Percentiles rank a stretch among this genome's conserved stretches.
phyloP scores from a whole-genome alignment of 2,329 filamentous ascomycete species.

The Annulohypoxylon truncatum region DNA sequence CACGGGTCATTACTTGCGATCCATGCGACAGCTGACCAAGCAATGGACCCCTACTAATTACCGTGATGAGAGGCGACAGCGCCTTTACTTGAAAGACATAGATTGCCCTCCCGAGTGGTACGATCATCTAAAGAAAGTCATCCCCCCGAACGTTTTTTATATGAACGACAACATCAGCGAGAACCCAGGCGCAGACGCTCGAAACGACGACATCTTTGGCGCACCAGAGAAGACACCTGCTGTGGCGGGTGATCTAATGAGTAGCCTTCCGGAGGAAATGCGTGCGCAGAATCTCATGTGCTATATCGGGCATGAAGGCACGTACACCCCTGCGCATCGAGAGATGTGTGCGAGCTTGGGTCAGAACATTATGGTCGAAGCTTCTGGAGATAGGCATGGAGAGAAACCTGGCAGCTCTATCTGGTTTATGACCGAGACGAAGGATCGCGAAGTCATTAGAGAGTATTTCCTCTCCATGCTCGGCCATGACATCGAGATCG shows the following conservation, averaged over 20 bases:
- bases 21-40: slow-evolving; percentile 84
- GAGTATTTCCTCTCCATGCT: slow-evolving; percentile 95
- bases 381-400: slow-evolving; percentile 77
- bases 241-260: slow-evolving; percentile 92
- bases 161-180: slow-evolving; percentile 79
- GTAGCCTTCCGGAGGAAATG: slow-evolving; percentile 86
- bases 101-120: slow-evolving; percentile 92
- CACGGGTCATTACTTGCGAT: slow-evolving; percentile 88
- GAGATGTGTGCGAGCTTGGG: slow-evolving; percentile 98
- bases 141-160: slow-evolving; percentile 88
- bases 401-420: slow-evolving; percentile 89
- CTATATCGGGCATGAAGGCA: slow-evolving; percentile 97
- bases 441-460: slow-evolving; percentile 88
- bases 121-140: slow-evolving; percentile 78
- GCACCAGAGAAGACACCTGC: slow-evolving; percentile 69
- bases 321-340: slow-evolving; percentile 92
- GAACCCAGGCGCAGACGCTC: slow-evolving; percentile 41
- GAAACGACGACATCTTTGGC: slow-evolving; percentile 58
- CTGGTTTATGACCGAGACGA: slow-evolving; percentile 99
- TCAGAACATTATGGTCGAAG: slow-evolving; percentile 98
- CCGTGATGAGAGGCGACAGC: slow-evolving; percentile 81
- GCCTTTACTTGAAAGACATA: slow-evolving; percentile 96
- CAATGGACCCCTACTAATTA: slow-evolving; percentile 83
- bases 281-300: slow-evolving; percentile 97
- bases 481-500: slow-evolving; percentile 95